These are phyloP conservation scores for Rhizopus sp. DNA, from an alignment of 371 early-diverging fungal genomes.

Conservation along the genomic window DNA sequence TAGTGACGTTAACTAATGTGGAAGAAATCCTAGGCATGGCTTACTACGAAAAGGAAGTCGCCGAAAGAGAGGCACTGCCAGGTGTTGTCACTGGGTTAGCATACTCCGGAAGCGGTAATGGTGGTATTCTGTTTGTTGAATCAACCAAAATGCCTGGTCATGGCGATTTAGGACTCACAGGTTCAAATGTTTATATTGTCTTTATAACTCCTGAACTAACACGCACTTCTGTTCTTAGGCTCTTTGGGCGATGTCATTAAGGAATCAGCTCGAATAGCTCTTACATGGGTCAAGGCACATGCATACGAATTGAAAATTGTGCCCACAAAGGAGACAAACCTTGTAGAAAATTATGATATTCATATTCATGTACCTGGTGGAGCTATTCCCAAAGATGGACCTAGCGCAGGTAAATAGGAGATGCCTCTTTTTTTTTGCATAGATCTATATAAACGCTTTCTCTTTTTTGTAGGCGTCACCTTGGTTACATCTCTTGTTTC, in stretches of 20 bases:
- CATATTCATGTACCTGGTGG: slow-evolving; percentile 90
- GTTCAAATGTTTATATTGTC: slow-evolving; percentile 29
- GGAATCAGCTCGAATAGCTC: slow-evolving; percentile 81
- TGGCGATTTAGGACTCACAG: slow-evolving; percentile 72
- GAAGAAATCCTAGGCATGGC: slow-evolving; percentile 66
- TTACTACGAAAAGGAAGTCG: slow-evolving; percentile 62
- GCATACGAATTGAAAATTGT: slow-evolving; percentile 63
- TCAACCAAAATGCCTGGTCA: slow-evolving; percentile 76
- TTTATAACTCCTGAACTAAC: not conserved
- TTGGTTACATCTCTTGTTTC: slow-evolving; percentile 78
- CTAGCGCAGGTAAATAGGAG: slow-evolving; percentile 54
- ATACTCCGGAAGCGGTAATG: slow-evolving; percentile 76
- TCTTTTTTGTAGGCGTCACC: slow-evolving; percentile 50
- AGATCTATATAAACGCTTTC: slow-evolving; percentile 1
- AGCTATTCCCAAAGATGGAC: slow-evolving; percentile 85
- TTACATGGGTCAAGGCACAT: slow-evolving; percentile 83
- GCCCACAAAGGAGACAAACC: slow-evolving; percentile 23
- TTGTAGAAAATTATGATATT: slow-evolving; percentile 65
- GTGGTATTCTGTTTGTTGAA: slow-evolving; percentile 83
- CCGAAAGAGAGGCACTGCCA: slow-evolving; percentile 64
- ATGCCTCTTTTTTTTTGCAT: not conserved
- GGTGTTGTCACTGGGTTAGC: slow-evolving; percentile 88
- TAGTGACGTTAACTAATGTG: slow-evolving; percentile 34
- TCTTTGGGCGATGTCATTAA: slow-evolving; percentile 87
- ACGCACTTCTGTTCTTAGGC: slow-evolving; percentile 43